phyloP scores from a whole-genome alignment of 371 early-diverging fungal species.

The Mortierella sp. region DNA sequence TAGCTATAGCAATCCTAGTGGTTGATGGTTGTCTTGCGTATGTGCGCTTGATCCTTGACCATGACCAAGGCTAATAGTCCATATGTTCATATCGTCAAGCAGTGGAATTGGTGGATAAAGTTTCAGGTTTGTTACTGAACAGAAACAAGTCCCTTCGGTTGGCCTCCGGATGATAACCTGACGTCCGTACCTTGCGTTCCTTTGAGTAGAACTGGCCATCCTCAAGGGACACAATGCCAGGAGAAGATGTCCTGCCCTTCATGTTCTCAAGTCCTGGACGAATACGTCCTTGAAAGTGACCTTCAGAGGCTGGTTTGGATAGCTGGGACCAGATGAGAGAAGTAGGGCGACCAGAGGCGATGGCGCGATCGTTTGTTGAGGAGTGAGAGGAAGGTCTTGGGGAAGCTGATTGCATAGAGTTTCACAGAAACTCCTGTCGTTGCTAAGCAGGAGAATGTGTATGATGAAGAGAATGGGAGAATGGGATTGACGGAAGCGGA shows the following conservation, averaged over 20 bases:
- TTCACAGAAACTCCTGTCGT: too few species aligned
- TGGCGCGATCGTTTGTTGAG: slow-evolving; percentile 1
- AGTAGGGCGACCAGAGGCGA: slow-evolving; percentile 4
- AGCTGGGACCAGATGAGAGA: slow-evolving; percentile 24
- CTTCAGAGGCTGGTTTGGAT: slow-evolving; percentile 11
- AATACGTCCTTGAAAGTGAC: not conserved
- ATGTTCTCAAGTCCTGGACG: slow-evolving; percentile 5
- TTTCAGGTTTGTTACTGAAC: too few species aligned
- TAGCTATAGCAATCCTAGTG: slow-evolving; percentile 4
- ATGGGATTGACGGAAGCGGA: not conserved
- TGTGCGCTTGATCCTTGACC: slow-evolving; percentile 16
- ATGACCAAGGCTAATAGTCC: slow-evolving; percentile 40
- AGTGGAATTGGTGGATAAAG: too few species aligned
- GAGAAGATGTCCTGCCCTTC: slow-evolving; percentile 9
- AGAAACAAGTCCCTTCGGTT: too few species aligned
- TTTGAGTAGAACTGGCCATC: slow-evolving; percentile 18
- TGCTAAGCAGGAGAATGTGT: not conserved
- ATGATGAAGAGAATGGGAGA: not conserved
- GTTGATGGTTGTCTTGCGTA: slow-evolving; percentile 14
- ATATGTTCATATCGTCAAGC: too few species aligned
- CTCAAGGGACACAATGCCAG: slow-evolving; percentile 10
- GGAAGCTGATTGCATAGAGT: slow-evolving; percentile 1
- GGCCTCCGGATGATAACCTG: too few species aligned
- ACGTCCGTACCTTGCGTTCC: slow-evolving; percentile 22
- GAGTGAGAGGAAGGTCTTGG: not conserved